Evolutionary conservation across 1,284 basidiomycete species (phyloP).

Genomic region (Chiua sp.): DNA sequence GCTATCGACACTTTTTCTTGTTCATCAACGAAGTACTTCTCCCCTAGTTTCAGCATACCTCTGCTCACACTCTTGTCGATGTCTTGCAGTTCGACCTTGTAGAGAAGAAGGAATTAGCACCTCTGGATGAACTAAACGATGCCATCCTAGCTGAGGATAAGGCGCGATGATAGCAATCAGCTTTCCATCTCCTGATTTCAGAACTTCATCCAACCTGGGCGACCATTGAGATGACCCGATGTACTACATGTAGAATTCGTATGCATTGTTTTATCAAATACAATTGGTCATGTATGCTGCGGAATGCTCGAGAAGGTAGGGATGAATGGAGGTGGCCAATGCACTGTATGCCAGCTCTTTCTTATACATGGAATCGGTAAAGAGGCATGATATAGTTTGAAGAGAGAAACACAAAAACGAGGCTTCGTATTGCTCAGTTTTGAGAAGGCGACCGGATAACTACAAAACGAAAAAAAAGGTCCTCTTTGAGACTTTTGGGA

Average conservation of each 20-base stretch:
- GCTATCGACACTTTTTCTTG: slow-evolving; percentile 97
- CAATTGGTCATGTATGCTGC: slow-evolving; percentile 1
- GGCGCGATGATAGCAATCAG: slow-evolving; percentile 39
- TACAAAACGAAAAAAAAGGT: too few species aligned
- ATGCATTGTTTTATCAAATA: slow-evolving; percentile 16
- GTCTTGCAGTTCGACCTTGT: slow-evolving; percentile 87
- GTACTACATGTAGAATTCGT: slow-evolving; percentile 2
- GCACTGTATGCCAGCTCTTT: slow-evolving; percentile 1
- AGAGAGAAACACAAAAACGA: not conserved
- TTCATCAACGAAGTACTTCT: slow-evolving; percentile 90
- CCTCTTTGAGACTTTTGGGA: not conserved
- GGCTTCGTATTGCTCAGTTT: not conserved
- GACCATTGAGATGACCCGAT: not conserved
- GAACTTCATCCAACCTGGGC: not conserved
- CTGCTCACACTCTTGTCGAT: slow-evolving; percentile 11
- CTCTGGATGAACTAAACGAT: slow-evolving; percentile 96
- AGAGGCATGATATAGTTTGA: slow-evolving; percentile 5
- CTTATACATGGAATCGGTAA: slow-evolving; percentile 1
- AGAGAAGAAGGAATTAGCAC: slow-evolving; percentile 96
- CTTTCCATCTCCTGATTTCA: not conserved
- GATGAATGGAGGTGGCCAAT: slow-evolving; percentile 4
- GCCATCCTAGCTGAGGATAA: slow-evolving; percentile 91
- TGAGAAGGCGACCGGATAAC: not conserved
- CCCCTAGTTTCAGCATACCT: not conserved
- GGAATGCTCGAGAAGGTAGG: not conserved